phyloP scores from a whole-genome alignment of 73 alveolate genomes.

The Durusdinium trenchii region DNA sequence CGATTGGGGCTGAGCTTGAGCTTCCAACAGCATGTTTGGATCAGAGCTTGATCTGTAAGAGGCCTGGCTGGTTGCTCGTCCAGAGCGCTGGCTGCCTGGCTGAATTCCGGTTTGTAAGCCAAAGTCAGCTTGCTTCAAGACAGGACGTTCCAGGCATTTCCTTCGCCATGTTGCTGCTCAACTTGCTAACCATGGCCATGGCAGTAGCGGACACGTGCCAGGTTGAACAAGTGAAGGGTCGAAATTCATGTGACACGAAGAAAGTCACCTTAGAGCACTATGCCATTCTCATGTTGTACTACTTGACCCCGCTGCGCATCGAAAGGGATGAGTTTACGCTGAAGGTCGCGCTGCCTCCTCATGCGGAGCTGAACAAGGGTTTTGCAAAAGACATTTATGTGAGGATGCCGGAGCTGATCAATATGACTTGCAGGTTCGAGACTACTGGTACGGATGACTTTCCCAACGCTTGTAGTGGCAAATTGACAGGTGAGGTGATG shows the following conservation, averaged over 20 bases:
- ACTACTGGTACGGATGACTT: not conserved
- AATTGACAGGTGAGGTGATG: not conserved
- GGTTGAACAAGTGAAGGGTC: not conserved
- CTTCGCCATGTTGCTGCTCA: no score
- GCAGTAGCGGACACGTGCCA: not conserved
- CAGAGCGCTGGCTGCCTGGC: no score
- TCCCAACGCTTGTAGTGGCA: not conserved
- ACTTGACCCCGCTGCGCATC: not conserved
- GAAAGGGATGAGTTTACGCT: not conserved
- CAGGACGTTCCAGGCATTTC: no score
- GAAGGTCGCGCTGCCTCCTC: not conserved
- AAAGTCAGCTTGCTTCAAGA: no score
- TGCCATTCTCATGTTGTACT: not conserved
- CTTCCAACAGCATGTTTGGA: no score
- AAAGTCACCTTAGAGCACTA: not conserved
- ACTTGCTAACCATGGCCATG: no score
- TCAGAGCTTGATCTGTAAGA: no score
- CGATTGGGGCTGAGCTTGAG: no score
- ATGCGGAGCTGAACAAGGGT: not conserved
- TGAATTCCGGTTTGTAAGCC: no score
- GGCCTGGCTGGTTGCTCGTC: no score
- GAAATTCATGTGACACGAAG: not conserved
- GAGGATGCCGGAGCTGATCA: not conserved
- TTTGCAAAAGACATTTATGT: not conserved
- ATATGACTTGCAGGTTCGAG: constrained; percentile 3